Conservation (phyloP, 345 rosid genomes). For the Eucalyptus viminalis region DNA sequence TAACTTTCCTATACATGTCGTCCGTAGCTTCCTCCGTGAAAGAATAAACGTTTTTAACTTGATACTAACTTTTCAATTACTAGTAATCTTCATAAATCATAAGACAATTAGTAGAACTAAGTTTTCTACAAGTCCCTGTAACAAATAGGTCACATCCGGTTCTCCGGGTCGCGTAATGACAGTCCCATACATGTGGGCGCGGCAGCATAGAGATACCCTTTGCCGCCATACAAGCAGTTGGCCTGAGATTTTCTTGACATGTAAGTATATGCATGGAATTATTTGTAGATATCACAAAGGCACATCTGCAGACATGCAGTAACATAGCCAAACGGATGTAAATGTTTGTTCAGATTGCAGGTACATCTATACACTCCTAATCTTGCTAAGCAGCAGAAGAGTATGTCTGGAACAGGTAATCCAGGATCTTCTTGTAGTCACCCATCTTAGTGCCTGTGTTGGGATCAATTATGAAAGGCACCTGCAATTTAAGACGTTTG, state of each 20-base stretch:
- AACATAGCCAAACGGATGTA: not conserved
- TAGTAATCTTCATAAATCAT: not conserved
- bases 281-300: not conserved
- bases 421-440: conserved; percentile 50
- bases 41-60: no score
- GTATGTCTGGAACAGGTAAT: conserved; percentile 58
- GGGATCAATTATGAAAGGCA: conserved; percentile 66
- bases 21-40: not conserved
- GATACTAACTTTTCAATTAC: not conserved
- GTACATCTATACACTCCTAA: not conserved
- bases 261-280: not conserved
- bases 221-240: not conserved
- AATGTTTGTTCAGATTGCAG: not conserved
- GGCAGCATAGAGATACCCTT: not conserved
- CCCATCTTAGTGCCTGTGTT: conserved; percentile 52
- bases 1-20: not conserved
- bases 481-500: conserved; percentile 7
- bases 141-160: not conserved
- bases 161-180: not conserved
- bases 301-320: not conserved
- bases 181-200: not conserved
- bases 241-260: not conserved
- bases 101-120: not conserved
- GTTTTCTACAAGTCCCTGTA: not conserved
- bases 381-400: conserved; percentile 2